Evolutionary conservation across 352 stramenopile genomes (phyloP).

Genomic region (Blastocystis hominis): DNA sequence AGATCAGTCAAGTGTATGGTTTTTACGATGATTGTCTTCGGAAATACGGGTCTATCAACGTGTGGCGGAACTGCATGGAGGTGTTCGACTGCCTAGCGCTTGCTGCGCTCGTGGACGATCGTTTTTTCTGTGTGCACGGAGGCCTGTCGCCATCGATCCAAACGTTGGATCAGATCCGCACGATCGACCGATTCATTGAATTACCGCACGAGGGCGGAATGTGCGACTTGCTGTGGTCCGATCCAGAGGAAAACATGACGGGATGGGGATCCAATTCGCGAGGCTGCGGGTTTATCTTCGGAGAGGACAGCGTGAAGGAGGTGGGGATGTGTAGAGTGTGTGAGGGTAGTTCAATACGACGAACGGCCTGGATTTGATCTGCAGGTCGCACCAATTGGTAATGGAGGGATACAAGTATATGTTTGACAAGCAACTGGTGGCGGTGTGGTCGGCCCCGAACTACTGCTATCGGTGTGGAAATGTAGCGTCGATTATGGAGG

Average conservation of each 20-base stretch:
- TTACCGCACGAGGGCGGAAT: slow-evolving; percentile 38
- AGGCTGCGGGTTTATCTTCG: slow-evolving; percentile 93
- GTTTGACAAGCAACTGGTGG: slow-evolving; percentile 89
- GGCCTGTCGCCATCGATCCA: slow-evolving; percentile 74
- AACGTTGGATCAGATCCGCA: slow-evolving; percentile 47
- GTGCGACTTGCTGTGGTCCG: slow-evolving; percentile 53
- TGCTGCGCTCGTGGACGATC: slow-evolving; percentile 94
- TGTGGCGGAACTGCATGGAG: slow-evolving; percentile 97
- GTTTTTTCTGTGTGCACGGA: slow-evolving; percentile 97
- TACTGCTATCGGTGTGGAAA: slow-evolving; percentile 98
- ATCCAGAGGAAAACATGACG: slow-evolving; percentile 74
- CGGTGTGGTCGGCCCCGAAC: slow-evolving; percentile 94
- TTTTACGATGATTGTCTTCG: slow-evolving; percentile 97
- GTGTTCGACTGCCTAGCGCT: slow-evolving; percentile 99
- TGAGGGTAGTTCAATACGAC: slow-evolving; percentile 84
- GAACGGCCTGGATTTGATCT: slow-evolving; percentile 93
- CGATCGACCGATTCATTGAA: slow-evolving; percentile 14
- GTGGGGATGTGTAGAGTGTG: not conserved
- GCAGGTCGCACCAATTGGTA: slow-evolving; percentile 90
- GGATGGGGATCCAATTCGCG: slow-evolving; percentile 90
- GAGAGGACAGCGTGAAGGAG: slow-evolving; percentile 89
- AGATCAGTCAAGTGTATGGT: slow-evolving; percentile 99
- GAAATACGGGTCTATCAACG: slow-evolving; percentile 95
- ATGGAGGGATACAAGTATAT: slow-evolving; percentile 71
- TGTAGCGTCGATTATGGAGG: slow-evolving; percentile 91